These are phyloP conservation scores for Paraphoma chrysanthemicola DNA, from an alignment of 2,329 filamentous ascomycete species.

Conservation along the genomic window DNA sequence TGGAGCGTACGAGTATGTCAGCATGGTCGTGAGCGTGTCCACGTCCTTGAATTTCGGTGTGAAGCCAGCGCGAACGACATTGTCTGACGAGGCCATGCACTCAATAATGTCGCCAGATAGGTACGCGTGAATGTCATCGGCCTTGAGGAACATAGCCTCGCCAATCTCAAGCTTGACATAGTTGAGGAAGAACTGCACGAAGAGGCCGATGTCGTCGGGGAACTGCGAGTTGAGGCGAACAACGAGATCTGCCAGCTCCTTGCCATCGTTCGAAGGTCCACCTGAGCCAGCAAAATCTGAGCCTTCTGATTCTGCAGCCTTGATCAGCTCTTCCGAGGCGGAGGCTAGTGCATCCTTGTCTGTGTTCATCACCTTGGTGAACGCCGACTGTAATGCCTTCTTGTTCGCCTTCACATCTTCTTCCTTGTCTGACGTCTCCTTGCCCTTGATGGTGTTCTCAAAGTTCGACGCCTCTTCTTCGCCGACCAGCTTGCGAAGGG, in stretches of 20 bases:
- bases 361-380: conserved; percentile 81
- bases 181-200: conserved; percentile 97
- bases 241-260: conserved; percentile 78
- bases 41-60: conserved; percentile 99
- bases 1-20: conserved; percentile 95
- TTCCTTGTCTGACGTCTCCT: conserved; percentile 57
- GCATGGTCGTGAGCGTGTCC: conserved; percentile 82
- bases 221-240: conserved; percentile 81
- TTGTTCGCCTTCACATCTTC: conserved; percentile 68
- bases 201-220: conserved; percentile 85
- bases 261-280: conserved; percentile 70
- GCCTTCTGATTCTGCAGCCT: conserved; percentile 72
- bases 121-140: conserved; percentile 98
- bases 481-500: conserved; percentile 56
- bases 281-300: conserved; percentile 77
- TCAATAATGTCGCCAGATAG: conserved; percentile 94
- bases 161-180: conserved; percentile 86
- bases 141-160: conserved; percentile 94
- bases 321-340: conserved; percentile 73
- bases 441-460: conserved; percentile 58
- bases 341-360: conserved; percentile 69
- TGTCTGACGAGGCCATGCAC: conserved; percentile 99
- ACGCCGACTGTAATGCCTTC: conserved; percentile 75
- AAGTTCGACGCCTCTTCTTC: conserved; percentile 56
- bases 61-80: conserved; percentile 95